These are phyloP conservation scores for Candida khao-thaluensis DNA, from an alignment of 805 yeast genomes.

Conservation along the genomic window DNA sequence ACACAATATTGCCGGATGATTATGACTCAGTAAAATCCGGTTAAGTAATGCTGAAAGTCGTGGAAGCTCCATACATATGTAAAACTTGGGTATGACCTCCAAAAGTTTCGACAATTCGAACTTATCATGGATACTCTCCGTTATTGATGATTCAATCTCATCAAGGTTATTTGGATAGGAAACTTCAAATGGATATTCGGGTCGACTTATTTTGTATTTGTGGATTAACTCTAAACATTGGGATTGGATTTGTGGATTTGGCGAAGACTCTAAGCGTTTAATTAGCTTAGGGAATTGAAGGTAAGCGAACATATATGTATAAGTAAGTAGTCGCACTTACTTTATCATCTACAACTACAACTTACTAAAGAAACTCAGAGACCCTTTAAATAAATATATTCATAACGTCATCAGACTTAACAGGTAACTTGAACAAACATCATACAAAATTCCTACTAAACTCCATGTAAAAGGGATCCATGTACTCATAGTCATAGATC, in stretches of 20 bases:
- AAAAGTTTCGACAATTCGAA: conserved; percentile 15
- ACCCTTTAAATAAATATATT: not conserved
- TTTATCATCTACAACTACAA: too few species aligned
- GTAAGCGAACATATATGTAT: conserved; percentile 13
- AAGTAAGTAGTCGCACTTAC: not conserved
- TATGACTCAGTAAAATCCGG: conserved; percentile 5
- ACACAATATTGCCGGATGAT: conserved; percentile 8
- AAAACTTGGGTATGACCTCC: conserved; percentile 16
- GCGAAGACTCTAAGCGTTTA: conserved; percentile 1
- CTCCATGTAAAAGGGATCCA: conserved; percentile 94
- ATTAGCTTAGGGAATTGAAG: conserved; percentile 12
- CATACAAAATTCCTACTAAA: conserved; percentile 61
- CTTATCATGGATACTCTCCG: conserved; percentile 20
- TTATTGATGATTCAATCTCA: conserved; percentile 26
- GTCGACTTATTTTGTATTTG: conserved; percentile 14
- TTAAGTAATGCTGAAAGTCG: conserved; percentile 8
- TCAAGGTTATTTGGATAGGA: conserved; percentile 34
- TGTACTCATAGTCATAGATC: conserved; percentile 83
- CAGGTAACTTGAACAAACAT: conserved; percentile 66
- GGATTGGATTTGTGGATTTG: not conserved
- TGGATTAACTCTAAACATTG: conserved; percentile 23
- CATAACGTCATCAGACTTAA: conserved; percentile 34
- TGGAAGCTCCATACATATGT: conserved; percentile 12
- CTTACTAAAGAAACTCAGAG: too few species aligned
- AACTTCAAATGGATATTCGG: conserved; percentile 16